Evolutionary conservation across 768 basidiomycete genomes (phyloP).

Genomic region (Pisolithus albus): DNA sequence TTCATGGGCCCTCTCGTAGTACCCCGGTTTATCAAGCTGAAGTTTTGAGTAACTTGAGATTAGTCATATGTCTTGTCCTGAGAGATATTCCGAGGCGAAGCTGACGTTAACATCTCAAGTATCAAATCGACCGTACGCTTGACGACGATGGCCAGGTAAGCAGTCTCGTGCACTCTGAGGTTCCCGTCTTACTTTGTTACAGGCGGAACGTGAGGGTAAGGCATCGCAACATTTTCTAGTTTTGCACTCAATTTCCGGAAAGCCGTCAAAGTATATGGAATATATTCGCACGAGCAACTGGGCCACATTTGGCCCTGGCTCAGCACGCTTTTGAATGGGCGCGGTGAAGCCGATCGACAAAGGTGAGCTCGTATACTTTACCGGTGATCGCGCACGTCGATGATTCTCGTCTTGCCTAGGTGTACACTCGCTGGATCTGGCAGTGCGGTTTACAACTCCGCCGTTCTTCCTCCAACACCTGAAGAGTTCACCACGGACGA

Average conservation of each 20-base stretch:
- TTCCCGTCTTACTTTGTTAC: conserved; percentile 1
- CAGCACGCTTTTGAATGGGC: conserved; percentile 29
- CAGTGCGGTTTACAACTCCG: conserved; percentile 35
- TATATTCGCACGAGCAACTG: conserved; percentile 40
- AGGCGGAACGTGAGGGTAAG: conserved; percentile 29
- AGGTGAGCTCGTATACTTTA: conserved; percentile 26
- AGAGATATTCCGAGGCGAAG: too few relatives aligned
- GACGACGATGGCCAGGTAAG: conserved; percentile 26
- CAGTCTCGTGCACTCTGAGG: not conserved
- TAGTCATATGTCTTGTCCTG: conserved; percentile 33
- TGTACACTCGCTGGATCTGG: conserved; percentile 31
- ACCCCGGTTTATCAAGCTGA: conserved; percentile 58
- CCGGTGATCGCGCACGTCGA: not conserved
- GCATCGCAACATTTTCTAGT: not conserved
- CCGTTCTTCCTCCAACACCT: conserved; percentile 37
- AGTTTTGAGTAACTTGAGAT: conserved; percentile 41
- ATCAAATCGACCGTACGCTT: conserved; percentile 37
- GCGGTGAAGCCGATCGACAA: conserved; percentile 42
- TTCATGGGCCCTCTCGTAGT: conserved; percentile 35
- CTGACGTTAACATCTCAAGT: not conserved
- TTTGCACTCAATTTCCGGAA: too few relatives aligned
- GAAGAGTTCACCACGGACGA: conserved; percentile 10
- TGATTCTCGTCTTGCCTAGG: conserved; percentile 16
- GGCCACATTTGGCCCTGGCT: conserved; percentile 38
- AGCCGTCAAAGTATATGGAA: conserved; percentile 40